A percentile compares a stretch with the other conserved stretches of the same genome.
Conservation (phyloP, 345 rosid genomes). For the Geranium brycei region DNA sequence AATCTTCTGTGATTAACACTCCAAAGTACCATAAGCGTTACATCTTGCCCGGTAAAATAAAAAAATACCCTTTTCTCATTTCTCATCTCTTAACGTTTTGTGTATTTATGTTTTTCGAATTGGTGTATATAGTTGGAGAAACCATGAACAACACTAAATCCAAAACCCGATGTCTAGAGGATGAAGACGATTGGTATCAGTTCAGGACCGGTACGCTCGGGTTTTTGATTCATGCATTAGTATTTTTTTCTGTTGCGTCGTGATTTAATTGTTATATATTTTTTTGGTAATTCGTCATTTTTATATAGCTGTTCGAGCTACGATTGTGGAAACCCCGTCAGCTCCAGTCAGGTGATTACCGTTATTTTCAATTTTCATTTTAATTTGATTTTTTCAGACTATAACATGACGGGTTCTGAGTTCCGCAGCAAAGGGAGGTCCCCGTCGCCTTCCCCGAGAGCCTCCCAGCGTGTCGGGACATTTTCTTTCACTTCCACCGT, state of each 20-base stretch:
- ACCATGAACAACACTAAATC: slow-evolving; percentile 51
- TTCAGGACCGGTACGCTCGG: slow-evolving; percentile 42
- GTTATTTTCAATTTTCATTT: neutral
- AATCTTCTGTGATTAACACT: slow-evolving; percentile 60
- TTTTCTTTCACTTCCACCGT: slow-evolving; percentile 59
- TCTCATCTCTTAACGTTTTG: neutral
- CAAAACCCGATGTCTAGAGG: slow-evolving; percentile 44
- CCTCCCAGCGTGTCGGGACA: slow-evolving; percentile 55
- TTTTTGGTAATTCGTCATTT: slow-evolving; percentile 1
- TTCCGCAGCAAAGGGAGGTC: slow-evolving; percentile 50
- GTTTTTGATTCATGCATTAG: neutral
- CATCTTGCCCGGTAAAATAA: slow-evolving; percentile 58
- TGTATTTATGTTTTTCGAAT: slow-evolving; percentile 1
- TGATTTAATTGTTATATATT: slow-evolving; percentile 15
- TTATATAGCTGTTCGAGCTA: slow-evolving; percentile 58
- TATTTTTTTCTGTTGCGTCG: neutral
- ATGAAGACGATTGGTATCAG: slow-evolving; percentile 64
- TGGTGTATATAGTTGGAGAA: slow-evolving; percentile 53
- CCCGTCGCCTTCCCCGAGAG: slow-evolving; percentile 48
- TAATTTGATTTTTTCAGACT: neutral
- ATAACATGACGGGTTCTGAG: neutral
- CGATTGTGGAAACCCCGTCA: slow-evolving; percentile 47
- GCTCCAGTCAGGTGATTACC: slow-evolving; percentile 39
- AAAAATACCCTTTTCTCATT: neutral
- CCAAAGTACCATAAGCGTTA: slow-evolving; percentile 84